Base-by-base conservation (phyloP, 164 flowering plant species). In the Hamamelis virginiana region DNA sequence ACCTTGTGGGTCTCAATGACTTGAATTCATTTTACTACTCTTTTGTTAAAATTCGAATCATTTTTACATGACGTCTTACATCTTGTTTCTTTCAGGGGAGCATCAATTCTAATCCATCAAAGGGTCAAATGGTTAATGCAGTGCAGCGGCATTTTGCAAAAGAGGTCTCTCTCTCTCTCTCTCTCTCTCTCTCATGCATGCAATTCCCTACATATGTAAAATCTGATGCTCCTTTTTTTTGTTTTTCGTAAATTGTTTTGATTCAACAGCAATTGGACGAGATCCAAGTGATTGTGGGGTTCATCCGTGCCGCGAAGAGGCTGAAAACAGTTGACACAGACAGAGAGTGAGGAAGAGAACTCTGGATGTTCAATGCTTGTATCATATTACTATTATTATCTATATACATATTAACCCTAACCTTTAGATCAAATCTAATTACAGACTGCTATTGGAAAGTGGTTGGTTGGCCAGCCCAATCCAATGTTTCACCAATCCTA, bases 61-160 rank as follows among this genome's bases (percentile, higher is more conserved):
- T 33, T 44, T 60, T 33, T 26, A 58, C 18, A 26, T 21, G 26
- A 9, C 10, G 41, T 58, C 38, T 59, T 69, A n/a, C 57, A 14
- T 9, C 57, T 61, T n/a, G 41, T 33, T 33, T 33, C 6, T 70
- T 69, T 55, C 66, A 90, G 97, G 80, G 69, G 61, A 75, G 73
- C 68, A 61, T 77, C 47, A 76, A 63, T 72, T 74, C 81, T 27
- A 78, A 79, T 72, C 81, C 83, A 47, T 74, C 93, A 0, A 90
- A 84, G 83, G 92, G 89, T 41, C 86, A 89, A 59, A 68, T 91
- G 83, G 75, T 94, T 62, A 77, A 78, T 38, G 80, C 82, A 3
- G 91, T 90, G 60, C 85, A 83, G 69, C 87, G 79, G 45, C 98
- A 94, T 77, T 94, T 94, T 75, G 70, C 75, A 52, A 73, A 85